phyloP scores from a whole-genome alignment of 2,329 filamentous ascomycete species.

The Tolypocladium amazonense region DNA sequence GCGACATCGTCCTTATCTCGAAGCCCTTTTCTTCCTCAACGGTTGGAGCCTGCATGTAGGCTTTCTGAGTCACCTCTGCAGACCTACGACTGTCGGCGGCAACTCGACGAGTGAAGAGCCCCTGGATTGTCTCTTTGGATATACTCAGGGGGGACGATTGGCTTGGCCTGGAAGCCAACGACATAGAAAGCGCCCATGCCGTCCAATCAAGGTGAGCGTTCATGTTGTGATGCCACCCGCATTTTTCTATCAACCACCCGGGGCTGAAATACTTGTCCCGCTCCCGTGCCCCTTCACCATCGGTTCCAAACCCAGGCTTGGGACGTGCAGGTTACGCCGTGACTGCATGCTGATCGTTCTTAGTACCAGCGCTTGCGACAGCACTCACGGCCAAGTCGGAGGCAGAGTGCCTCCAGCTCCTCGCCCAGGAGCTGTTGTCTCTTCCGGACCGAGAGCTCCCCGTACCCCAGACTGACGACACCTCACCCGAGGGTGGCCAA shows the following conservation, averaged over 20 bases:
- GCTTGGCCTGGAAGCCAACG: background rate
- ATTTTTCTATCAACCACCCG: background rate
- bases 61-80: background rate
- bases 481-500: background rate
- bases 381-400: constrained; percentile 12
- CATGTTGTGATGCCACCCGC: background rate
- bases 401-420: constrained; percentile 12
- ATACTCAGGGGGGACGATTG: background rate
- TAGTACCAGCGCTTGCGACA: background rate
- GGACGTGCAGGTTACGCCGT: background rate
- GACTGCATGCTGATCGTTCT: background rate
- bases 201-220: background rate
- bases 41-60: background rate
- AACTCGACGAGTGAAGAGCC: background rate
- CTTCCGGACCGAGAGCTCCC: constrained; percentile 14
- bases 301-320: background rate
- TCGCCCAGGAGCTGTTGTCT: constrained; percentile 12
- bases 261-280: background rate
- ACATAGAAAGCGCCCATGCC: background rate
- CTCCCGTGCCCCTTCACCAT: background rate
- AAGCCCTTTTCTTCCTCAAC: background rate
- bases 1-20: background rate
- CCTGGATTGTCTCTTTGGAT: background rate
- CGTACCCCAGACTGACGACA: background rate
- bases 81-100: too few species aligned